A percentile compares a stretch with the other conserved stretches of the same genome.
Evolutionary conservation across 2,329 filamentous ascomycete genomes (phyloP).

Genomic region (Stagonosporopsis vannaccii): DNA sequence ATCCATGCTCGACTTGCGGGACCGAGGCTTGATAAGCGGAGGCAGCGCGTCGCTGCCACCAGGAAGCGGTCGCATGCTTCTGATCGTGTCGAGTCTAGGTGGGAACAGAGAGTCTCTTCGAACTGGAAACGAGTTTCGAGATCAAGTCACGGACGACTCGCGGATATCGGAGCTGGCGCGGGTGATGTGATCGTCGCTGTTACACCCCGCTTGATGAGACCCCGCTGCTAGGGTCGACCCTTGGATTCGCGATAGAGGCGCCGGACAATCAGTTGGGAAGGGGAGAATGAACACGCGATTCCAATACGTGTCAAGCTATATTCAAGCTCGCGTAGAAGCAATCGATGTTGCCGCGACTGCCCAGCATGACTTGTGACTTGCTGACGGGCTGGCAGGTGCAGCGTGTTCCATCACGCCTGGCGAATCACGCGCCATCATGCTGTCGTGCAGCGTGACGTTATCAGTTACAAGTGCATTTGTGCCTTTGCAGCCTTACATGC

Average conservation of each 20-base stretch:
- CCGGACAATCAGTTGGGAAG: constrained; percentile 6
- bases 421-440: constrained; percentile 17
- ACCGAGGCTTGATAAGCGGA: constrained; percentile 39
- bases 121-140: neutral
- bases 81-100: constrained; percentile 1
- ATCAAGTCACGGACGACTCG: constrained; percentile 5
- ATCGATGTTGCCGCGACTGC: constrained; percentile 13
- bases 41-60: constrained; percentile 46
- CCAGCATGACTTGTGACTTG: constrained; percentile 11
- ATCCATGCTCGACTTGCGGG: constrained; percentile 50
- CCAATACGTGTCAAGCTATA: constrained; percentile 12
- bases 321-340: constrained; percentile 10
- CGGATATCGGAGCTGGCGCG: constrained; percentile 9
- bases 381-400: constrained; percentile 8
- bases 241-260: constrained; percentile 22
- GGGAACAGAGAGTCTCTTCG: neutral
- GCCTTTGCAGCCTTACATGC: neutral
- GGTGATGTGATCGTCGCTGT: constrained; percentile 20
- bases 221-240: constrained; percentile 26
- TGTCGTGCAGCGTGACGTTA: constrained; percentile 27
- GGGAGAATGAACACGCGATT: neutral
- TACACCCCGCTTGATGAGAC: constrained; percentile 24
- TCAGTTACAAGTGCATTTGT: constrained; percentile 19
- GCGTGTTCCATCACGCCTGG: constrained; percentile 9
- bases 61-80: constrained; percentile 45